Percentiles rank a stretch among this genome's conserved stretches.
Evolutionary conservation across 345 rosid genomes (phyloP).

Genomic region (Cardamine resedifolia): DNA sequence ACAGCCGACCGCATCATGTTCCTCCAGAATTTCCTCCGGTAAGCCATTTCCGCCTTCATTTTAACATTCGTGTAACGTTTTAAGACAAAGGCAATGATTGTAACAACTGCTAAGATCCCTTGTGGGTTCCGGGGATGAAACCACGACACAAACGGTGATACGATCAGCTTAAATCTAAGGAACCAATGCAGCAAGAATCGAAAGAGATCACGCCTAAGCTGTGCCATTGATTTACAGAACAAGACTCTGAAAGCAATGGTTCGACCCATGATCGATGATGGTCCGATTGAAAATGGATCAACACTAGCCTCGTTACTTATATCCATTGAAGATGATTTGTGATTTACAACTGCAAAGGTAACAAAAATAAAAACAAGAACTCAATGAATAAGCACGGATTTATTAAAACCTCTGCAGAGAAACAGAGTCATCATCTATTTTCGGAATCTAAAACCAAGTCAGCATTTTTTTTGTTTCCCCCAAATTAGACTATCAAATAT

Average conservation of each 20-base stretch:
- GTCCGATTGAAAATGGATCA: conserved; percentile 85
- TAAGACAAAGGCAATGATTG: conserved; percentile 75
- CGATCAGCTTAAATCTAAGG: conserved; percentile 43
- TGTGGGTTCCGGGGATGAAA: conserved; percentile 94
- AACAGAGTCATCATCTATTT: conserved; percentile 25
- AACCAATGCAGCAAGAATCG: conserved; percentile 44
- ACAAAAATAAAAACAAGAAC: not conserved
- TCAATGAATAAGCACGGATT: not conserved
- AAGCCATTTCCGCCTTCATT: conserved; percentile 89
- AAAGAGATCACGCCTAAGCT: conserved; percentile 55
- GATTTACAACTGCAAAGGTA: conserved; percentile 19
- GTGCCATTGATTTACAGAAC: conserved; percentile 73
- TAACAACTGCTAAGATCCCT: conserved; percentile 91
- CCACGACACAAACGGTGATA: conserved; percentile 69
- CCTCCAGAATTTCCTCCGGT: conserved; percentile 97
- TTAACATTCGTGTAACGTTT: conserved; percentile 86
- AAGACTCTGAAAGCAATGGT: conserved; percentile 83
- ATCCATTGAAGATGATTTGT: conserved; percentile 52
- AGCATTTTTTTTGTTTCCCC: conserved; percentile 5
- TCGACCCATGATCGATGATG: conserved; percentile 77
- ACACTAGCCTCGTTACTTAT: conserved; percentile 86
- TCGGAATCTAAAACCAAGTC: conserved; percentile 16
- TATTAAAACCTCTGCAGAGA: not conserved
- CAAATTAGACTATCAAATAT: not conserved
- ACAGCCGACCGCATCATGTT: conserved; percentile 87